These are phyloP conservation scores for Phaffia rhodozyma DNA, from an alignment of 1,284 basidiomycete genomes.

Conservation along the genomic window DNA sequence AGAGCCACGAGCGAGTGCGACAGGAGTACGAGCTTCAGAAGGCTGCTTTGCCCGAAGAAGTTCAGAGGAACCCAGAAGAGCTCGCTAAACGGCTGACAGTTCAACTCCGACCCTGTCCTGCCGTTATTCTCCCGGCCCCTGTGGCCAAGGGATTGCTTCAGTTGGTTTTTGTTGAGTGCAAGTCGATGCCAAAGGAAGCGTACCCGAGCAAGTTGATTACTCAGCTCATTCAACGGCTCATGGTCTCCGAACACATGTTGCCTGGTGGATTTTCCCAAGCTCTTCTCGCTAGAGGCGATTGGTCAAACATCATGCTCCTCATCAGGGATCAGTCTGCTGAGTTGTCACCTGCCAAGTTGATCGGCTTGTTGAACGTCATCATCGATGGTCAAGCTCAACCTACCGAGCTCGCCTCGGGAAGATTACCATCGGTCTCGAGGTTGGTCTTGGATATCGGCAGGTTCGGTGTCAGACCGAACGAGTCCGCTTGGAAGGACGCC, in stretches of 20 bases:
- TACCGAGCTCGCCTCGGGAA: not conserved
- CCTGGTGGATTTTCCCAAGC: not conserved
- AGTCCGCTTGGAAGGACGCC: conserved; percentile 8
- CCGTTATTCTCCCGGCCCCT: not conserved
- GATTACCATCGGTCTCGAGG: not conserved
- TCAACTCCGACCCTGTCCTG: too few species aligned
- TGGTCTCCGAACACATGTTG: conserved; percentile 6
- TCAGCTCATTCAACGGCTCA: not conserved
- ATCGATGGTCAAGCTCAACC: too few species aligned
- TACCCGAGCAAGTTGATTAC: conserved; percentile 1
- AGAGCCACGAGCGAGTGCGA: not conserved
- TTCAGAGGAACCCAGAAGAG: too few species aligned
- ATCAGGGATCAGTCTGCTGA: not conserved
- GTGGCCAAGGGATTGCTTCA: conserved; percentile 3
- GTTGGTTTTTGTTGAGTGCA: not conserved
- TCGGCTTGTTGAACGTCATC: too few species aligned
- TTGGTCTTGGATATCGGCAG: not conserved
- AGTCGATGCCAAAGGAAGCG: conserved; percentile 1
- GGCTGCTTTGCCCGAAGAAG: not conserved
- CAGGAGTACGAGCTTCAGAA: not conserved
- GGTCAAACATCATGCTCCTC: conserved; percentile 3
- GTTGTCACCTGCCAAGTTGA: too few species aligned
- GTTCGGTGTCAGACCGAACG: conserved; percentile 7
- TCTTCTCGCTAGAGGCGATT: conserved; percentile 2
- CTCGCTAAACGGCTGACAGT: too few species aligned